These are phyloP conservation scores for Diaporthe capsici DNA, from an alignment of 2,329 filamentous ascomycete genomes.

Conservation along the genomic window DNA sequence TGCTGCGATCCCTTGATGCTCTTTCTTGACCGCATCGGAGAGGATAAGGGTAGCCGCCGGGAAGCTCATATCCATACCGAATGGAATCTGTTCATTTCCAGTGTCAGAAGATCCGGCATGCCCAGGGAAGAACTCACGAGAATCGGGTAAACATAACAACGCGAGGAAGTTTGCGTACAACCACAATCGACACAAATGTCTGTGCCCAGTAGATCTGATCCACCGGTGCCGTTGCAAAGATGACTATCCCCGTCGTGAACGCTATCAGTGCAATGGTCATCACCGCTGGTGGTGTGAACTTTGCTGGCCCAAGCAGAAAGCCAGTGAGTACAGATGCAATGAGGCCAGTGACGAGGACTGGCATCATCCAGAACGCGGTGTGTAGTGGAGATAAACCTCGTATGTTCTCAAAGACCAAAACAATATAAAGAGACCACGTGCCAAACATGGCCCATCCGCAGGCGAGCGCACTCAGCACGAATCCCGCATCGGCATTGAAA, in stretches of 20 bases:
- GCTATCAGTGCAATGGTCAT: constrained; percentile 46
- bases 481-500: constrained; percentile 62
- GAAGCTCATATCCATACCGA: constrained; percentile 70
- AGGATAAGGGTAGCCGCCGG: constrained; percentile 66
- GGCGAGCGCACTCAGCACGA: constrained; percentile 68
- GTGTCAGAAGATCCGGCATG: not conserved
- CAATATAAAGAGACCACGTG: constrained; percentile 66
- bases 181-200: constrained; percentile 61
- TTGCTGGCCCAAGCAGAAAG: constrained; percentile 49
- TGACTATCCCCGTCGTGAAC: constrained; percentile 46
- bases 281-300: constrained; percentile 47
- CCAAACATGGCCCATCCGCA: constrained; percentile 70
- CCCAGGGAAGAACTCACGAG: not conserved
- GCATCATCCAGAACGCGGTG: constrained; percentile 50
- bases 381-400: constrained; percentile 49
- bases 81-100: constrained; percentile 52
- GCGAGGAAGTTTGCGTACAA: constrained; percentile 44
- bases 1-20: constrained; percentile 51
- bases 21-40: constrained; percentile 54
- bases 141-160: not conserved
- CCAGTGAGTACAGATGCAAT: constrained; percentile 52
- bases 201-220: constrained; percentile 68
- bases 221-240: constrained; percentile 54
- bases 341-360: constrained; percentile 47
- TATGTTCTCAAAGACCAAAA: constrained; percentile 62